A percentile compares a stretch with the other conserved stretches of the same genome.
Evolutionary conservation across 2,329 filamentous ascomycete genomes (phyloP).

Genomic region (Diaporthe ampelina): DNA sequence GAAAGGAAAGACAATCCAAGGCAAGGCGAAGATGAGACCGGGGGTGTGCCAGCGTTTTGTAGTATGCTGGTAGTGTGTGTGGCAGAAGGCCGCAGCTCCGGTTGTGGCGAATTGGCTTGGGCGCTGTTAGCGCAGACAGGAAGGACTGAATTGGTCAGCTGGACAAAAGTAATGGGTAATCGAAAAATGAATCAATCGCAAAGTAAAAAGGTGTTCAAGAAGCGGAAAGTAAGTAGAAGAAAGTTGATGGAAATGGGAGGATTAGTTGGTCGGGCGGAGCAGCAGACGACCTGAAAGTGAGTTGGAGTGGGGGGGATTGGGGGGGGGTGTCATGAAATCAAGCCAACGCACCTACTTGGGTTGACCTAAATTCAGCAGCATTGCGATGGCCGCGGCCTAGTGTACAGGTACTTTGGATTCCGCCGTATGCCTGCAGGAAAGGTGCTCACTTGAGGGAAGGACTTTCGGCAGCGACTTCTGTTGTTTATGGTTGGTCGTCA

Average conservation of each 20-base stretch:
- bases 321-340: slow-evolving; percentile 25
- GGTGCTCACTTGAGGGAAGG: slow-evolving; percentile 15
- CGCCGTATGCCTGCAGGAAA: slow-evolving; percentile 36
- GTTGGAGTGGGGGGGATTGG: not conserved
- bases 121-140: slow-evolving; percentile 27
- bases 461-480: slow-evolving; percentile 23
- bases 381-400: slow-evolving; percentile 32
- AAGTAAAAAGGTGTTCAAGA: slow-evolving; percentile 13
- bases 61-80: slow-evolving; percentile 15
- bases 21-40: slow-evolving; percentile 30
- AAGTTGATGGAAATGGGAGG: slow-evolving; percentile 25
- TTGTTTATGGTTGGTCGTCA: slow-evolving; percentile 28
- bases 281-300: slow-evolving; percentile 20
- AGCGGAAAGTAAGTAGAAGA: slow-evolving; percentile 30
- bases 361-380: slow-evolving; percentile 34
- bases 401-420: slow-evolving; percentile 37
- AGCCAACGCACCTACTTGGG: slow-evolving; percentile 20
- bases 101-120: slow-evolving; percentile 32
- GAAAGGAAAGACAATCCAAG: slow-evolving; percentile 29
- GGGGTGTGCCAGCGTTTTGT: slow-evolving; percentile 32
- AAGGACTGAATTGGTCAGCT: slow-evolving; percentile 42
- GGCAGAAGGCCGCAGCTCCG: slow-evolving; percentile 21
- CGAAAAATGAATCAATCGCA: not conserved
- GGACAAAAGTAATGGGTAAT: slow-evolving; percentile 7
- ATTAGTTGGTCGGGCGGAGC: slow-evolving; percentile 24